Base-by-base conservation (phyloP, 306 rosid genomes). In the Vicia villosa region DNA sequence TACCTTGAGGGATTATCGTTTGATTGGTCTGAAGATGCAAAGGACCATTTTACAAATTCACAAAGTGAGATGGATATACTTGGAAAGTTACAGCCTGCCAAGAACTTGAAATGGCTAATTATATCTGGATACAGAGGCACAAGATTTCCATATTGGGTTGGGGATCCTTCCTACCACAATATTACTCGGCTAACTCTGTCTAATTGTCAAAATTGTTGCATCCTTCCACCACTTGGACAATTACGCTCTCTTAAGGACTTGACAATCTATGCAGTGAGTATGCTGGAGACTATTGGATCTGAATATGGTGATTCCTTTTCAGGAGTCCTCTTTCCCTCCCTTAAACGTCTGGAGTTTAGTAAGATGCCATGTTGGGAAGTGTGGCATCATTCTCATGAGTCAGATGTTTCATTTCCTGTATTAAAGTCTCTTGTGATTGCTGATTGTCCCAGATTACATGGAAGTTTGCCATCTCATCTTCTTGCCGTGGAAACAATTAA, bases 141-240 rank as follows among this genome's bases (percentile, higher is more conserved):
- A 3, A n/a, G 11, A 57, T 57, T 57, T 30, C 41, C 63, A 28
- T 6, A 26, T 3, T 57, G 63, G 63, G 21, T 58, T 58, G 63
- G 63, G n/a, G 6, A 30, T 32, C 11, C 42, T 58, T 58, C 42
- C 42, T 57, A 57, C 63, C 41, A 8, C 0, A 57, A 30, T 57
- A 6, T 57, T 20, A 57, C 63, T 4, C 0, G 8, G 6, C 3
- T 57, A 30, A 14, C 12, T 14, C 6, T 57, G 2, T 28, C 0
- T 57, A 1, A 1, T 57, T 57, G 21, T 30, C 0, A 0, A 1
- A n/a, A 57, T n/a, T 57, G 63, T 57, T 57, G 13, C 3, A 30
- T 57, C 11, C 21, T 57, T 13, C 63, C 63, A 13, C 3, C 63
- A n/a, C 42, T 57, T 57, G 63, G 63, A n/a, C 22, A 57, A 3